phyloP scores from a whole-genome alignment of 164 flowering plant species.

The Taxillus chinensis region DNA sequence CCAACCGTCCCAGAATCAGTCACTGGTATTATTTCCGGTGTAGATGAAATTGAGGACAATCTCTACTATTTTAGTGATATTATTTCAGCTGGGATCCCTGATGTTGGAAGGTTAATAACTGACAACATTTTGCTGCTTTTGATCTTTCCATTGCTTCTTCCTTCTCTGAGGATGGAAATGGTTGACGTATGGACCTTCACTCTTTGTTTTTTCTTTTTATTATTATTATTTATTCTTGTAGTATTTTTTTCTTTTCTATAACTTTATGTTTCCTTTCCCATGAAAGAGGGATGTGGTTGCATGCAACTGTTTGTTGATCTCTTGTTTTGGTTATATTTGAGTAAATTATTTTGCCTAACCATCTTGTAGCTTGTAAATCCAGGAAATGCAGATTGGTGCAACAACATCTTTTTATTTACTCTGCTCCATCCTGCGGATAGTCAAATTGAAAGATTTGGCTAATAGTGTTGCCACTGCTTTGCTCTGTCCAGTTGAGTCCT shows the following conservation, averaged over 20 bases:
- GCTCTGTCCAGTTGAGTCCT: conserved; percentile 50
- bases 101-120: conserved; percentile 75
- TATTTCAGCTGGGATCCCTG: conserved; percentile 90
- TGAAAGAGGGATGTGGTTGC: background rate
- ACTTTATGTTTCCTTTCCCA: background rate
- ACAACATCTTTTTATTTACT: conserved; percentile 78
- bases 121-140: conserved; percentile 65
- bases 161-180: conserved; percentile 46
- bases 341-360: conserved; percentile 10
- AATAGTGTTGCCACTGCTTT: conserved; percentile 75
- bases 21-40: conserved; percentile 39
- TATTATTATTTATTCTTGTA: background rate
- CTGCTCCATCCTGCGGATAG: conserved; percentile 88
- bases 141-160: conserved; percentile 81
- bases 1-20: conserved; percentile 27
- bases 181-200: conserved; percentile 28
- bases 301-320: background rate
- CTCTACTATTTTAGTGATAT: conserved; percentile 91
- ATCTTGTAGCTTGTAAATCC: conserved; percentile 23
- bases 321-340: background rate
- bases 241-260: background rate
- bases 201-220: background rate
- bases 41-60: conserved; percentile 91
- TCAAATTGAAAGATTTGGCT: conserved; percentile 90
- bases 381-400: conserved; percentile 52